Conservation (phyloP, 169 alveolate species). For the Plasmodium gallinaceum region DNA sequence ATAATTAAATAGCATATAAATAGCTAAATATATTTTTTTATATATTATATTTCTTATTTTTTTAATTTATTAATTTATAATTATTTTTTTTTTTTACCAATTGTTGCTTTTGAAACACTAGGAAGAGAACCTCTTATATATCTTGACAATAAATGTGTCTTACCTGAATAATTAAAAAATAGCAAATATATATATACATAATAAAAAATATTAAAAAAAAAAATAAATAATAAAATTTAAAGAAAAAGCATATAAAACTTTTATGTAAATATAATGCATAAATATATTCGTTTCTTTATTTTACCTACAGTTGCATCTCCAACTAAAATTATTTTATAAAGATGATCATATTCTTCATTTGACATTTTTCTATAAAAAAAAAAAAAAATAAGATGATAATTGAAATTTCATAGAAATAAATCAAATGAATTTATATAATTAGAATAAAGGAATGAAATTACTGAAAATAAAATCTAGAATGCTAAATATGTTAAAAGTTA, state of each 20-base stretch:
- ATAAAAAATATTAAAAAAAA: neutral
- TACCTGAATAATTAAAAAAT: slow-evolving; percentile 77
- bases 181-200: neutral
- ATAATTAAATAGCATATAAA: neutral
- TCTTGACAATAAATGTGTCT: slow-evolving; percentile 94
- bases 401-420: too few species aligned
- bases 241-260: neutral
- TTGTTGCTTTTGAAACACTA: slow-evolving; percentile 96
- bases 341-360: slow-evolving; percentile 90
- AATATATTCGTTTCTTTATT: neutral
- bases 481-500: too few species aligned
- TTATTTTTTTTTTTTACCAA: slow-evolving; percentile 82
- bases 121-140: slow-evolving; percentile 97
- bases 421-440: too few species aligned
- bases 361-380: slow-evolving; percentile 79
- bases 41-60: neutral
- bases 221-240: neutral
- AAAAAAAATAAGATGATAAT: neutral
- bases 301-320: slow-evolving; percentile 98
- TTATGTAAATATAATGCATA: neutral
- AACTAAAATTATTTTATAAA: slow-evolving; percentile 93
- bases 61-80: neutral
- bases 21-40: neutral
- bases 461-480: too few species aligned
- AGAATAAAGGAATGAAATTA: too few species aligned